Conservation (phyloP, 2,329 filamentous ascomycete genomes). For the Fusarium anthophilum region DNA sequence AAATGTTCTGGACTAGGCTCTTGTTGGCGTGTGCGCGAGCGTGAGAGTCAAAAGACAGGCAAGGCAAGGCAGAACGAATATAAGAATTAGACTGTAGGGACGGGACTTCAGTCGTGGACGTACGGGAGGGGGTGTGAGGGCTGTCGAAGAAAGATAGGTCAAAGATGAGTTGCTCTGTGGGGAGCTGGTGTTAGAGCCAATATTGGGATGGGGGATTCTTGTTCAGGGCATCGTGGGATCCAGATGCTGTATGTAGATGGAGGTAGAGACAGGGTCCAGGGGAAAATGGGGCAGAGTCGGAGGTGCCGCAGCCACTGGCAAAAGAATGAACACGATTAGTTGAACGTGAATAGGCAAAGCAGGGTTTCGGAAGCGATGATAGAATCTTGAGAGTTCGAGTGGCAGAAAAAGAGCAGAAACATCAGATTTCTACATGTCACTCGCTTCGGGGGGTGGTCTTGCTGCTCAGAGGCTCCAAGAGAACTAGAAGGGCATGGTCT, state of each 20-base stretch:
- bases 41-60: conserved; percentile 19
- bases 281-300: conserved; percentile 20
- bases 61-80: conserved; percentile 17
- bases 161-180: conserved; percentile 13
- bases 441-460: conserved; percentile 32
- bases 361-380: conserved; percentile 37
- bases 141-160: conserved; percentile 7
- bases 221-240: conserved; percentile 32
- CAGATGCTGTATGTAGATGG: conserved; percentile 27
- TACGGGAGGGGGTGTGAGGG: conserved; percentile 24
- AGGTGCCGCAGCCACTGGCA: conserved; percentile 39
- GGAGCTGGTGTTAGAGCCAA: conserved; percentile 24
- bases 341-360: conserved; percentile 25
- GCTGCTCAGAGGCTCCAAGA: conserved; percentile 17
- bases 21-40: conserved; percentile 29
- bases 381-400: conserved; percentile 32
- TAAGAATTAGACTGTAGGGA: conserved; percentile 19
- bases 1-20: conserved; percentile 39
- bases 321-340: conserved; percentile 28
- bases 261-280: conserved; percentile 35
- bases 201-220: conserved; percentile 25
- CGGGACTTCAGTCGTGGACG: conserved; percentile 4
- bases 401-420: conserved; percentile 36
- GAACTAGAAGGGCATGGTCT: conserved; percentile 30
- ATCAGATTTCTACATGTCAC: conserved; percentile 38